Conservation (phyloP, 163 green algal species). For the Scenedesmus sp. region DNA sequence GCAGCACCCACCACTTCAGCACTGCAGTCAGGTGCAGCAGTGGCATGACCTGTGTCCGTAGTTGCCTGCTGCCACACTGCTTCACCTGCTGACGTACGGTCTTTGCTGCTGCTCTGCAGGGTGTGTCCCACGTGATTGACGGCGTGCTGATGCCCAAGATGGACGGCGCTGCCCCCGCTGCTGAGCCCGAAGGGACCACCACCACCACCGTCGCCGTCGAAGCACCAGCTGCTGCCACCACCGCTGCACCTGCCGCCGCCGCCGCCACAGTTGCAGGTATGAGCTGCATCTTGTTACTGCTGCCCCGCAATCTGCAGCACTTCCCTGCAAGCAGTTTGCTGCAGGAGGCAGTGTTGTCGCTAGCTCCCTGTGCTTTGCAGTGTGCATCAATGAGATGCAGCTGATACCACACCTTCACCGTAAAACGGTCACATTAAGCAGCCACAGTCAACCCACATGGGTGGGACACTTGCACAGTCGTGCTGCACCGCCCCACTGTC, state of each 20-base stretch:
- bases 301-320: background rate
- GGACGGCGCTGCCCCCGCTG: background rate
- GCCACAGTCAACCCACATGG: too few relatives aligned
- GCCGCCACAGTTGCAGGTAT: background rate
- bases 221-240: background rate
- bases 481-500: background rate
- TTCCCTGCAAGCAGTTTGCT: background rate
- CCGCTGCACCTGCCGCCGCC: background rate
- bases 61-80: background rate
- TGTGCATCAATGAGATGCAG: too few relatives aligned
- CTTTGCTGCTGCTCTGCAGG: conserved; percentile 10
- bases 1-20: too few relatives aligned
- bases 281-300: background rate
- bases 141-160: conserved; percentile 31
- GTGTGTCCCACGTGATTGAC: conserved; percentile 17
- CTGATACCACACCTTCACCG: too few relatives aligned
- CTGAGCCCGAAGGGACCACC: too few relatives aligned
- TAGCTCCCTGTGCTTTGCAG: too few relatives aligned
- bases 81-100: background rate
- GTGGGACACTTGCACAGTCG: too few relatives aligned
- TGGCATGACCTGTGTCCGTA: too few relatives aligned
- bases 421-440: too few relatives aligned
- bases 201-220: background rate
- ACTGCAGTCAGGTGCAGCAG: too few relatives aligned
- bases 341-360: background rate